phyloP scores from a whole-genome alignment of 139 green algal genomes.

The Chlorella sp. region DNA sequence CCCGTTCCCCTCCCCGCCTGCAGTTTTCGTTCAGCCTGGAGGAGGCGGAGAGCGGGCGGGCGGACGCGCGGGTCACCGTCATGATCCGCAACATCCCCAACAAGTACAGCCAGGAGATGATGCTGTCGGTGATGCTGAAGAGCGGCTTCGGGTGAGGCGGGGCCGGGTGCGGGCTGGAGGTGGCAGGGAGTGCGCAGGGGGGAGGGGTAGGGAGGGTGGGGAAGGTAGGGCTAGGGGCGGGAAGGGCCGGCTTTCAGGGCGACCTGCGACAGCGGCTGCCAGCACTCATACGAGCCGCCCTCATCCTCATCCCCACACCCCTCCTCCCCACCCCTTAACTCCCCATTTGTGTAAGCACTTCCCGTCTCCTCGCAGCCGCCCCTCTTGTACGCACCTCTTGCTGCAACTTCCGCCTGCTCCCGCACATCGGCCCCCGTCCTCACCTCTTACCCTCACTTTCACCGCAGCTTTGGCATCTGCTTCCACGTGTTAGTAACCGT shows the following conservation, averaged over 20 bases:
- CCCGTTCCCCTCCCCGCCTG: neutral
- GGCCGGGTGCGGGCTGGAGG: neutral
- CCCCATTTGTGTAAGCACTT: no score
- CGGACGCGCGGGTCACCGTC: slow-evolving; percentile 50
- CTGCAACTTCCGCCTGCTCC: no score
- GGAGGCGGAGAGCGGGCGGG: slow-evolving; percentile 40
- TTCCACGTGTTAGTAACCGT: neutral
- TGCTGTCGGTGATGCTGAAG: slow-evolving; percentile 56
- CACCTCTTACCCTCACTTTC: neutral
- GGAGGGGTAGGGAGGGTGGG: neutral
- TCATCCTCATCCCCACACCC: neutral
- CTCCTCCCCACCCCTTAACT: neutral
- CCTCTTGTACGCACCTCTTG: no score
- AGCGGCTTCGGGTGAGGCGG: slow-evolving; percentile 43
- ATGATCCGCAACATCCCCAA: slow-evolving; percentile 75
- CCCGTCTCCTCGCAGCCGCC: no score
- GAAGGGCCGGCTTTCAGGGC: no score
- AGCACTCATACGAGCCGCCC: no score
- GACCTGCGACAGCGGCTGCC: no score
- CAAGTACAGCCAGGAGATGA: slow-evolving; percentile 50
- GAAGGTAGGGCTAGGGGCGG: neutral
- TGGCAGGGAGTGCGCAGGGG: no score
- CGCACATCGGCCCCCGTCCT: no score
- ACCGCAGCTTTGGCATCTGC: neutral
- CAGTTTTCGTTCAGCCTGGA: slow-evolving; percentile 59